Conservation (phyloP, 2,329 filamentous ascomycete genomes). For the Claviceps maximensis region DNA sequence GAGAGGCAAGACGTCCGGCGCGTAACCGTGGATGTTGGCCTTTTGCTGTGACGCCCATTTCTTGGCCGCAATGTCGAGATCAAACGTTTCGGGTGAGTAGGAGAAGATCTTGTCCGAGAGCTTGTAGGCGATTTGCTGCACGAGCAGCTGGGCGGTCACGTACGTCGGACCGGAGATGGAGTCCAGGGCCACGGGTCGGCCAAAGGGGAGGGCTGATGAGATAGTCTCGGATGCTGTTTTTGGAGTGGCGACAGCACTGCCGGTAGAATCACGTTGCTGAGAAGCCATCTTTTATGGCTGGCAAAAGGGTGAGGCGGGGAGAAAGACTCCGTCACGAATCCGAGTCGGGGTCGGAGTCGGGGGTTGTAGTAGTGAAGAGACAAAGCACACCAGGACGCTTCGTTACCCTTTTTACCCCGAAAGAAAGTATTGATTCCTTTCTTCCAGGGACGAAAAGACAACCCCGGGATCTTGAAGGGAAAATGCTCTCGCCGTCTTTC, state of each 20-base stretch:
- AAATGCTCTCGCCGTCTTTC: background rate
- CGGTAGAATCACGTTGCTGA: constrained; percentile 25
- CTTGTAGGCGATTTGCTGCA: constrained; percentile 91
- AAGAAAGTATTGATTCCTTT: background rate
- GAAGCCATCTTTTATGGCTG: constrained; percentile 18
- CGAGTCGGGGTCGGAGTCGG: background rate
- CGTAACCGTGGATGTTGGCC: constrained; percentile 69
- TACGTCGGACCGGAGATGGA: constrained; percentile 79
- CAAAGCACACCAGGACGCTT: background rate
- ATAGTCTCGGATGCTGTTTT: constrained; percentile 23
- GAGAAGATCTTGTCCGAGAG: constrained; percentile 96
- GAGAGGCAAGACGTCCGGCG: constrained; percentile 64
- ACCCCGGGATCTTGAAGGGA: background rate
- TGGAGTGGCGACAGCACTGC: constrained; percentile 16
- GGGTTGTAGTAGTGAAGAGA: background rate
- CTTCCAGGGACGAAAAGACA: background rate
- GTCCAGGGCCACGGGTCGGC: constrained; percentile 38
- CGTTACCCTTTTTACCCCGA: background rate
- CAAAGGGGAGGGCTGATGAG: constrained; percentile 44
- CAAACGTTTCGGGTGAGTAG: constrained; percentile 88
- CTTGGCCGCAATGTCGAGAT: constrained; percentile 72
- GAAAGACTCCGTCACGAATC: background rate
- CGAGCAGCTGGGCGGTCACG: constrained; percentile 79
- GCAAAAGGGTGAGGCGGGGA: background rate
- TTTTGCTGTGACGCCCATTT: constrained; percentile 59